Base-by-base conservation (phyloP, 257 asterid species). In the Fraxinus pennsylvanica region DNA sequence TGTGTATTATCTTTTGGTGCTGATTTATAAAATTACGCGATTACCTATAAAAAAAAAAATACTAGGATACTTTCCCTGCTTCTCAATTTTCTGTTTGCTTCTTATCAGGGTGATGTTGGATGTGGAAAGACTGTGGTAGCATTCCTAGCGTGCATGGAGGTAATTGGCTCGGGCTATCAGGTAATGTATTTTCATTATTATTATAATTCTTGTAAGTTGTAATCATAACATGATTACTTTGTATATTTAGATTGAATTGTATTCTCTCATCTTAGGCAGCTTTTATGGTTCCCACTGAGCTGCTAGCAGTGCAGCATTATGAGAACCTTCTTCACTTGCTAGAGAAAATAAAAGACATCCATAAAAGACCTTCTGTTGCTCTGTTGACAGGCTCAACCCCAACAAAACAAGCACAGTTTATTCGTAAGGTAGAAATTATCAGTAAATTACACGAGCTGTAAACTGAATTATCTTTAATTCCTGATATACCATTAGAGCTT, bases 111-210 rank as follows among this genome's bases (percentile, higher is more conserved):
- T 77, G 98, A 95, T 77, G 99, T 95, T 87, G 98, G 99, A 81
- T 95, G 98, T 74, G 99, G 99, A 73, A 95, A 95, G 88, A 95
- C 99, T 68, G 90, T 93, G 76, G 98, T 95, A 73, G 98, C 98
- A 72, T 90, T 91, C 91, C 88, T 95, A 84, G 96, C 96, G 68
- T 93, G 99, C 89, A 86, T 95, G 96, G 99, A 95, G 87, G 98
- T 93, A 54, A 88, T 95, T 81, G 92, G 91, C 82, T 89, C 86
- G 2, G 97, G 99, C 74, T 95, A 88, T 82, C 99, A 95, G 91
- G 99, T 90, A 52, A 78, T 32, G n/a, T 27, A 25, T 9, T 59
- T n/a, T 38, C 65, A 52, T 9, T 47, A 27, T 43, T 12, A 43
- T 43, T 9, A 43, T 32, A 65, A 54, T 74, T 27, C 25, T 14